Base-by-base conservation (phyloP, 805 yeast genomes). In the Cyberlindnera lachancei region DNA sequence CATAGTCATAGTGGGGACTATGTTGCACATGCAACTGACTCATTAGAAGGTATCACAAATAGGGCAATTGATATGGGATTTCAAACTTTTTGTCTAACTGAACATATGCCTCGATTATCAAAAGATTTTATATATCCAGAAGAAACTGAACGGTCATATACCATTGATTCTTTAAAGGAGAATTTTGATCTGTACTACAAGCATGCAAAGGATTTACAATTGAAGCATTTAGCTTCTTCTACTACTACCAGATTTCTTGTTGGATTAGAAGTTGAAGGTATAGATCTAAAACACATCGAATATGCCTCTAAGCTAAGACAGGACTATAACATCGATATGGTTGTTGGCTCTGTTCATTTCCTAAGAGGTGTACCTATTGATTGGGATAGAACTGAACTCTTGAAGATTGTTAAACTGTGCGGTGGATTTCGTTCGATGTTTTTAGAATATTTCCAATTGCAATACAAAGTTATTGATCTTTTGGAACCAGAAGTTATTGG, bases 1-100 rank as follows among this genome's bases (percentile, higher is more conserved):
- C 98, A 92, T 53, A 82, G 95, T 5, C 98, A 90, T 48, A 79
- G 92, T 26, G 95, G 97, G 3, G 82, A 83, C 47, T 90, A 84
- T 51, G 80, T 87, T 25, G 77, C 87, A 15, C 98, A 90, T 61
- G 98, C 95, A 1, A 60, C 59, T 1, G 94, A 82, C 44, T 61
- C 77, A 0, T 61, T 92, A 11, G 94, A 86, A 14, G 70, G 63
- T 1, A 69, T 90, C 33, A 73, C 86, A 4, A 53, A 54, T 3
- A 56, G 61, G 15, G 97, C 85, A 0, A 53, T 66, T 12, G 56
- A 56, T 11, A 60, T 65, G 59, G 65, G 75, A 15, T 85, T 90
- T 53, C 61, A 68, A 13, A 68, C 72, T 2, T 86, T 73, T 46
- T 90, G 96, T 50, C 59, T 92, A 27, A 90, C 97, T 0, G 98